Conservation (phyloP, 2,329 filamentous ascomycete genomes). For the Aspergillus sp. region DNA sequence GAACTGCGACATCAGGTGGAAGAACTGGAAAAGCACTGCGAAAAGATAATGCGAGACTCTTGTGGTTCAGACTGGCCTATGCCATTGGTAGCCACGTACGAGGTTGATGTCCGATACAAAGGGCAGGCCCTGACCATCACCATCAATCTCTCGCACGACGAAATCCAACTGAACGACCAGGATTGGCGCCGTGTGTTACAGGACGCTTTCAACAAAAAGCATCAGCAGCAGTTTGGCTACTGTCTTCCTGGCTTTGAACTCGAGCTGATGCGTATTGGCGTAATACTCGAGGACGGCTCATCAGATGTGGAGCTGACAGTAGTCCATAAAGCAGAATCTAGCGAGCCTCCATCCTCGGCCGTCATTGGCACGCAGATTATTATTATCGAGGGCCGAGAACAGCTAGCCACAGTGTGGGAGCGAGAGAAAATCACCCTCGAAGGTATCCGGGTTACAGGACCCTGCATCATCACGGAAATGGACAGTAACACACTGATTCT, state of each 20-base stretch:
- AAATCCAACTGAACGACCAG: constrained; percentile 34
- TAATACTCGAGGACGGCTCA: constrained; percentile 48
- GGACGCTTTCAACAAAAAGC: constrained; percentile 45
- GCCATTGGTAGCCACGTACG: constrained; percentile 36
- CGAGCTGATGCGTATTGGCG: constrained; percentile 53
- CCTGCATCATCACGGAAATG: constrained; percentile 54
- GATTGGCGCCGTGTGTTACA: constrained; percentile 37
- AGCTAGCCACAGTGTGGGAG: constrained; percentile 50
- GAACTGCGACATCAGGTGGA: constrained; percentile 39
- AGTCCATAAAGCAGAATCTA: constrained; percentile 30
- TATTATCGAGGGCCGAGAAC: constrained; percentile 42
- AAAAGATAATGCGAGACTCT: constrained; percentile 42
- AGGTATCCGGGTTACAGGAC: constrained; percentile 45
- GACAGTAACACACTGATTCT: constrained; percentile 56
- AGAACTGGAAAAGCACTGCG: constrained; percentile 41
- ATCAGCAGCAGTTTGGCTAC: constrained; percentile 52
- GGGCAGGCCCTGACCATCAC: constrained; percentile 48
- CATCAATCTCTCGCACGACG: constrained; percentile 36
- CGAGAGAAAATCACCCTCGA: constrained; percentile 45
- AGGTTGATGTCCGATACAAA: constrained; percentile 52
- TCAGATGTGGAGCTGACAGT: constrained; percentile 43
- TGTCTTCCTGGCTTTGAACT: constrained; percentile 47
- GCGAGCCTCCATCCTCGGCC: constrained; percentile 38
- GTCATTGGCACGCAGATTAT: constrained; percentile 44
- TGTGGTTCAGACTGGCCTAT: constrained; percentile 23